phyloP scores from a whole-genome alignment of 2,329 filamentous ascomycete genomes.

The Fusarium neocosmosporiellum region DNA sequence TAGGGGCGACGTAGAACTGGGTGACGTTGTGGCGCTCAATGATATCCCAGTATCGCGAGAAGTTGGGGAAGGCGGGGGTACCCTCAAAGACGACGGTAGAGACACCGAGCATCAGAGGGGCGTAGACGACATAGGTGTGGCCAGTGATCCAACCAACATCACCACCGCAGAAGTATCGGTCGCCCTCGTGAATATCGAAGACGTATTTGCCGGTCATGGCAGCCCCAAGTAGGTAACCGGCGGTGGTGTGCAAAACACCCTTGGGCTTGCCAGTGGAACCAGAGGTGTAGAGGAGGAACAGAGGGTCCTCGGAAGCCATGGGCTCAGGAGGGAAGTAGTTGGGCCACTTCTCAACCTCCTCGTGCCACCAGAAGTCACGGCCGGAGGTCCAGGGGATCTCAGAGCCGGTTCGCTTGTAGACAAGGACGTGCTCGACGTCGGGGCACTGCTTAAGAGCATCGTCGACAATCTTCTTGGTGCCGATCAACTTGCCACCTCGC shows the following conservation, averaged over 20 bases:
- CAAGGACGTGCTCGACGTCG: constrained; percentile 84
- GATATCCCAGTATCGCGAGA: constrained; percentile 98
- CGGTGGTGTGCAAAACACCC: constrained; percentile 98
- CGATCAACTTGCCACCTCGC: constrained; percentile 96
- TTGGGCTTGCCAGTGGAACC: constrained; percentile 99
- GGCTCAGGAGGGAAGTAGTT: constrained; percentile 89
- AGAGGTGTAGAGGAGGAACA: constrained; percentile 98
- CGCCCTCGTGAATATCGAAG: constrained; percentile 95
- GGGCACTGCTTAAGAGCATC: constrained; percentile 97
- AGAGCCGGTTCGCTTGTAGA: constrained; percentile 94
- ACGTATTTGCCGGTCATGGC: constrained; percentile 97
- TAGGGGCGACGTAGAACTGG: constrained; percentile 98
- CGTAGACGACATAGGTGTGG: constrained; percentile 98
- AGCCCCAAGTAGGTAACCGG: constrained; percentile 92
- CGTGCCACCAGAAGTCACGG: constrained; percentile 97
- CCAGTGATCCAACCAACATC: constrained; percentile 99
- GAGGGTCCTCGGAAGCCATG: constrained; percentile 93
- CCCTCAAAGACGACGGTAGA: constrained; percentile 98
- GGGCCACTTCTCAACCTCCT: constrained; percentile 97
- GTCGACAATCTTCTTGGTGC: constrained; percentile 99
- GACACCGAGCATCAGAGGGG: constrained; percentile 90
- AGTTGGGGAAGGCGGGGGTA: constrained; percentile 96
- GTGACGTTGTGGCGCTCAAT: constrained; percentile 95
- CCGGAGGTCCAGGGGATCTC: constrained; percentile 91
- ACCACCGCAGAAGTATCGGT: constrained; percentile 96